Base-by-base conservation (phyloP, 176 grass and related monocot species). In the Oryza officinalis region DNA sequence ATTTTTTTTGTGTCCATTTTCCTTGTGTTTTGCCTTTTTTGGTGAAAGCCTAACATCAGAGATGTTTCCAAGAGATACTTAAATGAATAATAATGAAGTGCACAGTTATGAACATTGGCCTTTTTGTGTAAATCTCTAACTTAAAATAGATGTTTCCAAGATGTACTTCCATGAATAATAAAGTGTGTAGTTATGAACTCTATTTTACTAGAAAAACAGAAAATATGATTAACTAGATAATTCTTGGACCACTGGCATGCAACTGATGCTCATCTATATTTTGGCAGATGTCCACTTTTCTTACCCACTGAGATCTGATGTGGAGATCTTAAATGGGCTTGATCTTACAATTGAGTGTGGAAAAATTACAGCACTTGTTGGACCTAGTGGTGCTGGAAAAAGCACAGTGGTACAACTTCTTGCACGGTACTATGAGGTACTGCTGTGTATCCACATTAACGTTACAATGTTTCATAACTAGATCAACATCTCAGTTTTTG, bases 371-470 rank as follows among this genome's bases (percentile, higher is more conserved):
- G 96, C 96, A 57, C 88, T 98, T 83, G 96, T 98, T 31, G 96
- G 96, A 28, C 81, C 96, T 79, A 98, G 93, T 93, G 96, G 96
- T 78, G 82, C 96, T 71, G 93, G 96, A 10, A 98, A 98, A 95
- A 98, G 93, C 78, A 98, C 96, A 46, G 87, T 98, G 23, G 96
- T 98, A 30, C 93, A 98, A 88, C 93, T 98, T 82, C 83, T 98
- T 74, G 93, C 91, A 69, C 96, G 93, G 7, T 98, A 95, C 71
- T 98, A 98, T 72, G 96, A 98, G 96, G 93, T 98, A 78, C 46
- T 85, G 46, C 46, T 73, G 5, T 43, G 11, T 66, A 77, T 72
- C 50, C 54, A 45, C 76, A 88, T 28, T 77, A 76, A 88, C 2
- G 77, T 26, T 59, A 43, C 38, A 10, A 11, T 77, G 49, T 2